Evolutionary conservation across 805 yeast species (phyloP).

Genomic region (Kodamaea hsintzibuensis): DNA sequence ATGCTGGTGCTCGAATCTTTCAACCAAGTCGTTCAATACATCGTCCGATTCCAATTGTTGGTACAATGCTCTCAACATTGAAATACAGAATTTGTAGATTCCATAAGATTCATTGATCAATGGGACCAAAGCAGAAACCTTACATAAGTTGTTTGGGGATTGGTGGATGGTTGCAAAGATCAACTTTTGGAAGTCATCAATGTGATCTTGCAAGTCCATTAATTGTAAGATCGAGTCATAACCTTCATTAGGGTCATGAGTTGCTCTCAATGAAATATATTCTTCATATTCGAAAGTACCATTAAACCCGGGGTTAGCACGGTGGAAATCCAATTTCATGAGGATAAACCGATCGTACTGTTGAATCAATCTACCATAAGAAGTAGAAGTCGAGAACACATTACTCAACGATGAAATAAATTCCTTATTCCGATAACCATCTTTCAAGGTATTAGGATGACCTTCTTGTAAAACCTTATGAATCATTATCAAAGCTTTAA

Average conservation of each 20-base stretch:
- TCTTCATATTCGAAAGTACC: slow-evolving; percentile 97
- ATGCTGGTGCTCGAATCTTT: slow-evolving; percentile 71
- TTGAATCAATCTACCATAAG: slow-evolving; percentile 70
- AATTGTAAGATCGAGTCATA: slow-evolving; percentile 85
- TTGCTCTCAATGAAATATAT: slow-evolving; percentile 81
- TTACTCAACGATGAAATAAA: slow-evolving; percentile 77
- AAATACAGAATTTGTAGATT: slow-evolving; percentile 81
- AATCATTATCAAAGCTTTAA: slow-evolving; percentile 79
- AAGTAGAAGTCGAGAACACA: slow-evolving; percentile 43
- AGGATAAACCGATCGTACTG: slow-evolving; percentile 74
- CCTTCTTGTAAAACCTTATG: slow-evolving; percentile 98
- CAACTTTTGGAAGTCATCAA: slow-evolving; percentile 74
- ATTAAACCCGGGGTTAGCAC: slow-evolving; percentile 82
- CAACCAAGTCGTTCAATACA: slow-evolving; percentile 71
- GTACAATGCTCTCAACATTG: slow-evolving; percentile 89
- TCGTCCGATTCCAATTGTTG: slow-evolving; percentile 71
- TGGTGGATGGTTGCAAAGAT: slow-evolving; percentile 71
- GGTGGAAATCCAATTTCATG: slow-evolving; percentile 78
- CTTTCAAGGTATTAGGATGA: slow-evolving; percentile 80
- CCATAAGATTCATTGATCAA: slow-evolving; percentile 91
- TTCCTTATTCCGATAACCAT: slow-evolving; percentile 74
- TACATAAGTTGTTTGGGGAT: slow-evolving; percentile 66
- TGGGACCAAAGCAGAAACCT: slow-evolving; percentile 85
- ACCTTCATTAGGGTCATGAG: slow-evolving; percentile 94
- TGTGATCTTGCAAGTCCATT: slow-evolving; percentile 80